Conservation (phyloP, 2,329 filamentous ascomycete species). For the Massarina eburnea region DNA sequence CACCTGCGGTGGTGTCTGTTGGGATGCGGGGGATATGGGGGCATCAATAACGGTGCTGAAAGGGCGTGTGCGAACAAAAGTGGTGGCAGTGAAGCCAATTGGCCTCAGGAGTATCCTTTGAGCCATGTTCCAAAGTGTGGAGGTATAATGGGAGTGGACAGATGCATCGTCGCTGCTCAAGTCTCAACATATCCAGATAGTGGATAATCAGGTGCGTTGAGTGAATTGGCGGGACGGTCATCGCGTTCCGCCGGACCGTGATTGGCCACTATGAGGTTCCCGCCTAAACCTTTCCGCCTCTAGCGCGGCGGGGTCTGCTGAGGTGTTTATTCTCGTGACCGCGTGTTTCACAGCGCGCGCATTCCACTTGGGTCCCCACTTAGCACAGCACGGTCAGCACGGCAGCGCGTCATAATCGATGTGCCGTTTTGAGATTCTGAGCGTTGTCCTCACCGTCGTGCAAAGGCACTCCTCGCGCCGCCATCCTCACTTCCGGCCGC, state of each 20-base stretch:
- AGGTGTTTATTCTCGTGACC: slow-evolving; percentile 5
- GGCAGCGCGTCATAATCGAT: slow-evolving; percentile 16
- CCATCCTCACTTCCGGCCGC: slow-evolving; percentile 11
- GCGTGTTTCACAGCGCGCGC: slow-evolving; percentile 4
- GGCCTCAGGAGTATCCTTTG: slow-evolving; percentile 9
- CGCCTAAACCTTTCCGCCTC: slow-evolving; percentile 1
- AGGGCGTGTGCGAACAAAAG: slow-evolving; percentile 10
- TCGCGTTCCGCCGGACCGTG: not conserved
- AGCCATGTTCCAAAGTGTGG: slow-evolving; percentile 9
- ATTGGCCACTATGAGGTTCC: slow-evolving; percentile 4
- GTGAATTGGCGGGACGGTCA: not conserved
- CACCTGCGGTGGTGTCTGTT: slow-evolving; percentile 17
- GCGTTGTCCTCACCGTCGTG: slow-evolving; percentile 31
- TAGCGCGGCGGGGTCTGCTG: slow-evolving; percentile 3
- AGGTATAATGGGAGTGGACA: not conserved
- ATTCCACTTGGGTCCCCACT: too few species aligned
- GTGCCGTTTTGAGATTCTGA: slow-evolving; percentile 43
- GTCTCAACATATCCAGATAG: not conserved
- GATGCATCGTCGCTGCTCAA: not conserved
- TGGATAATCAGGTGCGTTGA: not conserved
- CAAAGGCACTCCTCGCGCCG: slow-evolving; percentile 24
- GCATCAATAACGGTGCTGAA: slow-evolving; percentile 39
- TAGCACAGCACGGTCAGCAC: not conserved
- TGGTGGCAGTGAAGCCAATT: slow-evolving; percentile 5
- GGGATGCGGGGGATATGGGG: slow-evolving; percentile 26